Base-by-base conservation (phyloP, 371 early-diverging fungal genomes). In the Syncephalis plumigaleata region DNA sequence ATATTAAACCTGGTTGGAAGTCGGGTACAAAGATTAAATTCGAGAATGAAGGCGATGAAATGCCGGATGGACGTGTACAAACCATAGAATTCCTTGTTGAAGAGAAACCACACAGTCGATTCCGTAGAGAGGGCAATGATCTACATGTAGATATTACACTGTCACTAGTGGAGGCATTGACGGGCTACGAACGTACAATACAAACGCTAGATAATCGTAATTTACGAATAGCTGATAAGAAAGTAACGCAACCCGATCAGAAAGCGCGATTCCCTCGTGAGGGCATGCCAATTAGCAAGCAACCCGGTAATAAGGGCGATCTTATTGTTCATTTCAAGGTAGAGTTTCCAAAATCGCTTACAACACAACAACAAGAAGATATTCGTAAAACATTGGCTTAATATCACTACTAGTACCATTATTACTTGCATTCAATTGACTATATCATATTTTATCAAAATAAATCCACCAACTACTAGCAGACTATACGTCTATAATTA, bases 1-100 rank as follows among this genome's bases (percentile, higher is more conserved):
- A 83, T 50, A 68, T 98, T 60, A 91, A 88, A 56, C 87, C 96
- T 1, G 99, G 98, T 3, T 94, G 95, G 91, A 97, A 97, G 63
- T 82, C 91, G 3, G 99, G 99, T 5, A 95, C 98, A 48, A 94
- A 97, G 67, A 77, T 98, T 54, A 81, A 81, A 15, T 98, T 88
- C 68, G 68, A 79, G 1, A 80, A 77, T 38, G 90, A 94, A 64
- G 98, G 98, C 20, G 97, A 96, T 59, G 89, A 93, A 52, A 49
- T 84, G 27, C 75, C 84, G 9, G 70, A 69, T 47, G 89, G 89
- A 2, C 67, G 69, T 23, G 61, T 60, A 7, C 92, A 94, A 64
- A 93, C 92, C 57, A 75, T 95, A 46, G 96, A 87, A 49, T 91
- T 98, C 60, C 67, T 91, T 17, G 52, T 98, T n/a, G 85, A 86